Evolutionary conservation across 371 early-diverging fungal species (phyloP), one percentile per base, ranked within the genome.

Genomic region (Mortierella polycephala): DNA sequence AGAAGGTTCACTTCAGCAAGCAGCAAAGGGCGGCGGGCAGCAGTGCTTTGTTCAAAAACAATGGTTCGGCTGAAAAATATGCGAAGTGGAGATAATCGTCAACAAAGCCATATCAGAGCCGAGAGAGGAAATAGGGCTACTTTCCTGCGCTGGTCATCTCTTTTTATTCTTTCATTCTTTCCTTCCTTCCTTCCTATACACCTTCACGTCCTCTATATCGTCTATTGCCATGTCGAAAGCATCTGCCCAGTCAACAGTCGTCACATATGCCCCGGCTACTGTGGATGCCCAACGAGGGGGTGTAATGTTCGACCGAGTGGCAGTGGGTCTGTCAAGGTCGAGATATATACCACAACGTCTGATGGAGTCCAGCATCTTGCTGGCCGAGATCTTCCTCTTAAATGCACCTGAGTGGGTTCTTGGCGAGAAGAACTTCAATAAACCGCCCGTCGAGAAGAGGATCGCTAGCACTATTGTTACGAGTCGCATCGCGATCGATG

Each of bases 391-490:
- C 8, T 53, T 57, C 9, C 37, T 71, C 8, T 46, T 77, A 47
- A 77, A 77, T 30, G 18, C 71, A 7, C 77, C 77, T 1, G 77
- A 77, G 30, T 77, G 77, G 77, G 57, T 77, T 42, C 45, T 77
- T 6, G 72, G 72, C 20, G 71, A 66, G n/a, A 67, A 44, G 40
- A 21, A 59, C 42, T 6, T 16, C 10, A 37, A 30, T 10, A 49
- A 57, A 14, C 72, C 69, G 1, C 30, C 68, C 0, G 57, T 71
- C 9, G 72, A 76, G 20, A 71, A 68, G 61, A 54, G 77, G n/a
- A 67, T 77, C 37, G 69, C 56, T 13, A 60, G 47, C 16, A 68
- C 68, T 4, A 65, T 77, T 23, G 72, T 65, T 2, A 52, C 77
- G 12, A 77, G 77, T 39, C 60, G 66, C 13, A 0, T 57, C 21